These are phyloP conservation scores for Penstemon davidsonii DNA, from an alignment of 257 asterid genomes.

Conservation along the genomic window DNA sequence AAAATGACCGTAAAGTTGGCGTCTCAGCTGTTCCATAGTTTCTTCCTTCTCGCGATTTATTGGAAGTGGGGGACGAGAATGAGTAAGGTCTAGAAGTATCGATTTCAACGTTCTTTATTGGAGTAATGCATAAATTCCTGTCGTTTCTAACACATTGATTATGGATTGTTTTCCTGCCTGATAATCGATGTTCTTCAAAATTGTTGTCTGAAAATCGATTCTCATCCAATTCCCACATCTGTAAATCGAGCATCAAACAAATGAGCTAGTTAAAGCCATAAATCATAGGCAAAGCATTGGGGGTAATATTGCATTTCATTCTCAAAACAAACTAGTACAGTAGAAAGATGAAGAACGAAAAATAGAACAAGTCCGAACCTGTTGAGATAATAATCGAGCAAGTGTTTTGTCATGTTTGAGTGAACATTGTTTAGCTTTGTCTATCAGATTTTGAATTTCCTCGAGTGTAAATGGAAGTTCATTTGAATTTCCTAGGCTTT, in stretches of 20 bases:
- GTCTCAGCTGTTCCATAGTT: constrained; percentile 39
- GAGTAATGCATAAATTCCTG: constrained; percentile 38
- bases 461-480: constrained; percentile 30
- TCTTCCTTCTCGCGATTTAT: constrained; percentile 27
- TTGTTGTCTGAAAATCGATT: constrained; percentile 29
- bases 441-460: constrained; percentile 41
- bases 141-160: constrained; percentile 24
- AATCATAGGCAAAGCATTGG: no score
- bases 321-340: not conserved
- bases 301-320: no score
- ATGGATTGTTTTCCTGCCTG: constrained; percentile 15
- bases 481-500: constrained; percentile 23
- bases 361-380: constrained; percentile 36
- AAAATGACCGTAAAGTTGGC: constrained; percentile 36
- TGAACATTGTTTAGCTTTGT: constrained; percentile 47
- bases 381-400: constrained; percentile 60
- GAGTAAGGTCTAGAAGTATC: constrained; percentile 46
- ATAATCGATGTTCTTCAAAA: constrained; percentile 12
- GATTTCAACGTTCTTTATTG: constrained; percentile 45
- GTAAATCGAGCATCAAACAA: not conserved
- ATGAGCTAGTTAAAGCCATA: not conserved
- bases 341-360: not conserved
- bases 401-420: constrained; percentile 50
- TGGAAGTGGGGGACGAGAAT: constrained; percentile 21
- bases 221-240: constrained; percentile 47